phyloP scores from a whole-genome alignment of 225 moss, liverwort and hornwort genomes.

The Anthoceros angustus region DNA sequence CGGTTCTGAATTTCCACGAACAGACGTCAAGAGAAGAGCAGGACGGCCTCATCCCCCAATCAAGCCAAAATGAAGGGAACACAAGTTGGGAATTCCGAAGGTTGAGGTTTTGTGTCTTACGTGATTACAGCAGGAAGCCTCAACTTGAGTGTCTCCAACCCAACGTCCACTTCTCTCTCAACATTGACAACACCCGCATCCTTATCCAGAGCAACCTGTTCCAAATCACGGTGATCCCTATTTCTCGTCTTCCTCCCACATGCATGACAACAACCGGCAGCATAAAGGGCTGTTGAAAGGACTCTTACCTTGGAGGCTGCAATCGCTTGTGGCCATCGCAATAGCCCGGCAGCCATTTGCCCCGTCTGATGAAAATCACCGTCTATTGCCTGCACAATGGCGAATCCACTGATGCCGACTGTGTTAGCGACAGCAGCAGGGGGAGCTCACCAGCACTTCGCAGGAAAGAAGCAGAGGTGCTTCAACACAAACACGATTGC shows the following conservation, averaged over 20 bases:
- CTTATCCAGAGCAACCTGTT: conserved; percentile 50
- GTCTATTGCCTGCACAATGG: conserved; percentile 58
- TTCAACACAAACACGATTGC: not conserved
- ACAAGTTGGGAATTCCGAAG: not conserved
- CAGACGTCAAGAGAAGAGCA: not conserved
- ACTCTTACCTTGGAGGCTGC: conserved; percentile 63
- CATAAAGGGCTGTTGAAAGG: not conserved
- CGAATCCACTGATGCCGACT: not conserved
- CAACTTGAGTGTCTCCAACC: conserved; percentile 69
- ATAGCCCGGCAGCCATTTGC: conserved; percentile 92
- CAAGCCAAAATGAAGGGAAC: not conserved
- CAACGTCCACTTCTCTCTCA: conserved; percentile 83
- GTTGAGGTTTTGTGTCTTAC: conserved; percentile 15
- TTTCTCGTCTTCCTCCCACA: not conserved
- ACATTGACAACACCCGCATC: conserved; percentile 38
- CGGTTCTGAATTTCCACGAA: conserved; percentile 28
- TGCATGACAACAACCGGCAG: not conserved
- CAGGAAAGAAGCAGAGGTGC: not conserved
- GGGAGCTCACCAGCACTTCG: not conserved
- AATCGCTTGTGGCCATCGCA: conserved; percentile 94
- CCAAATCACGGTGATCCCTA: not conserved
- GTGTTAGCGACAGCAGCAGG: not conserved
- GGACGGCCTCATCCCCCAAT: not conserved
- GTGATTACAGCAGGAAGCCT: conserved; percentile 82
- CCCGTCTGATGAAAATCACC: conserved; percentile 94